Base-by-base conservation (phyloP, 1,139 yeast species). In the Suhomyces terraborum region DNA sequence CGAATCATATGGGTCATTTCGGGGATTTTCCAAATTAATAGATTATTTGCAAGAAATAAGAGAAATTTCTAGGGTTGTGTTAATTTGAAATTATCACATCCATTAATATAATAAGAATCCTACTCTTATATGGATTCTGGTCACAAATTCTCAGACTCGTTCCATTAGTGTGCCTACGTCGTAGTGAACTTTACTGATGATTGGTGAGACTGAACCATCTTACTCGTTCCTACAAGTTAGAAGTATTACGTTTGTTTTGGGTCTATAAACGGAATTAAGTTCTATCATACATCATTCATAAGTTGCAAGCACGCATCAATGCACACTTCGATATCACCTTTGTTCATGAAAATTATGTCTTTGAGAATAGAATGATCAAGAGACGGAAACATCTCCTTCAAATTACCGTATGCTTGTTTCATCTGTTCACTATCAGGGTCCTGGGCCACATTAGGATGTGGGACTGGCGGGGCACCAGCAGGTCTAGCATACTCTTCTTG, bases 331-430 rank as follows among this genome's bases (percentile, higher is more conserved):
- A 86, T 73, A 39, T 84, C 72, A 17, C 87, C 86, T 41, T 80
- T 74, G 55, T 84, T 84, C 59, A 84, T 79, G 2, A 68, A 66
- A 21, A 88, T 74, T 4, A 89, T 83, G 56, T 89, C 96, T 40
- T 73, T 78, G 38, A 89, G 71, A 1, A 89, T 68, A 1, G 78
- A 84, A 29, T 67, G 67, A 51, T 88, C 96, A 45, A 88, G 66
- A 26, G 69, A 69, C 1, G 96, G 95, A 62, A 89, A 88, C 79
- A 89, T 86, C 41, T 81, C 82, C 22, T 66, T 66, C 37, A 89
- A 67, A 2, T 79, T 77, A 4, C 65, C 66, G 36, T 61, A 68
- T 0, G 69, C 56, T 27, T 58, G 56, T 22, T 60, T 56, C 44
- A 59, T 50, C 4, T 36, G 38, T 17, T 35, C 41, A 10, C 19